Conservation (phyloP, 805 yeast species). For the Candida vaughaniae region DNA sequence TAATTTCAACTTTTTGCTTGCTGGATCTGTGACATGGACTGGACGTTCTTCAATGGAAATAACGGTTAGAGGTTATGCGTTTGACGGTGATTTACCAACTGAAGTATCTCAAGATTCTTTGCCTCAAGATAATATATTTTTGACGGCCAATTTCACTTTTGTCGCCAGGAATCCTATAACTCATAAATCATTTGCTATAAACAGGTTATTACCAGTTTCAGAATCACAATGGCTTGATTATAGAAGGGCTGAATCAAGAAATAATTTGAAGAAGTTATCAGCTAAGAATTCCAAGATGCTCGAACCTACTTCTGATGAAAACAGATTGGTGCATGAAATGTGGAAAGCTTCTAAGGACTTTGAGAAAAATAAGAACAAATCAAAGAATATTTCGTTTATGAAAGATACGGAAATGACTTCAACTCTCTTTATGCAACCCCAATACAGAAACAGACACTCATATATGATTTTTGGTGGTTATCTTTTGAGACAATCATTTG, state of each 20-base stretch:
- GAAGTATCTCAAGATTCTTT: constrained; percentile 57
- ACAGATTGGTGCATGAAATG: constrained; percentile 70
- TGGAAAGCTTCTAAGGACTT: constrained; percentile 49
- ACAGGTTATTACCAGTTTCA: constrained; percentile 70
- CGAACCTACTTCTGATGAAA: constrained; percentile 69
- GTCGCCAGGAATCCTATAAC: constrained; percentile 94
- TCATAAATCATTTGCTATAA: constrained; percentile 86
- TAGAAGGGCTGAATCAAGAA: constrained; percentile 85
- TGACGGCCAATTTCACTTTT: constrained; percentile 90
- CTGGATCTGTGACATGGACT: constrained; percentile 94
- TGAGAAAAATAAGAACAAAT: constrained; percentile 18
- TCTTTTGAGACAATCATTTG: constrained; percentile 87
- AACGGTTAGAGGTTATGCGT: constrained; percentile 82
- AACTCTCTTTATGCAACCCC: constrained; percentile 93
- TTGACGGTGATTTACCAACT: constrained; percentile 53
- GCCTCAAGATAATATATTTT: constrained; percentile 65
- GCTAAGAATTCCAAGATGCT: constrained; percentile 64
- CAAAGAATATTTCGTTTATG: constrained; percentile 54
- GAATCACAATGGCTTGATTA: constrained; percentile 81
- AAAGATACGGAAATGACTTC: constrained; percentile 68
- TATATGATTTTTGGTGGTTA: constrained; percentile 96
- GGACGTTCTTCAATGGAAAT: constrained; percentile 96
- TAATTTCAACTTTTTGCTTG: constrained; percentile 72
- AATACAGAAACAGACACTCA: constrained; percentile 90
- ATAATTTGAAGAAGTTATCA: constrained; percentile 77